Evolutionary conservation across 2,329 filamentous ascomycete species (phyloP).

Genomic region (Colletotrichum navitas): DNA sequence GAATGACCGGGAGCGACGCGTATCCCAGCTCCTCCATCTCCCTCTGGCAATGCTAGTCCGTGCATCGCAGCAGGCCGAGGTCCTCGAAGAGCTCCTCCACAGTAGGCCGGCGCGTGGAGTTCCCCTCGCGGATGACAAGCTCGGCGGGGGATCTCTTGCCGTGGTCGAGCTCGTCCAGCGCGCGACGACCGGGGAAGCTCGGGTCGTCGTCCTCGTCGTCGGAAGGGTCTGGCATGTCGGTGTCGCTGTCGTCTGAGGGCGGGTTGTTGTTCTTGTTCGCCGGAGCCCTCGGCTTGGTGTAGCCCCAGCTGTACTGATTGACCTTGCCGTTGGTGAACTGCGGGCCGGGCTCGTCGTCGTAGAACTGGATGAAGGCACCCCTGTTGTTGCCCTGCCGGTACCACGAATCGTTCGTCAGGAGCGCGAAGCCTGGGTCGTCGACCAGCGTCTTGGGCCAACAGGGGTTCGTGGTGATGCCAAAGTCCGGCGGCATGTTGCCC

Average conservation of each 20-base stretch:
- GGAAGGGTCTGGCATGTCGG: background rate
- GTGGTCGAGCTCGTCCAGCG: background rate
- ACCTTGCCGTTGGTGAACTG: slow-evolving; percentile 24
- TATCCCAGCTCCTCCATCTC: slow-evolving; percentile 4
- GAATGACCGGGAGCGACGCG: slow-evolving; percentile 8
- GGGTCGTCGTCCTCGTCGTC: slow-evolving; percentile 6
- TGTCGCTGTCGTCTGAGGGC: background rate
- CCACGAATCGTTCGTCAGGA: slow-evolving; percentile 42
- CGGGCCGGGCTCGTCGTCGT: background rate
- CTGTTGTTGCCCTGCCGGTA: slow-evolving; percentile 29
- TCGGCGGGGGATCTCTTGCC: slow-evolving; percentile 4
- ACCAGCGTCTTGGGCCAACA: slow-evolving; percentile 43
- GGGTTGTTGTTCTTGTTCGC: background rate
- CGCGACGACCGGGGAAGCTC: background rate
- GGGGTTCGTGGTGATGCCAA: slow-evolving; percentile 42
- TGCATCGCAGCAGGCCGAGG: background rate
- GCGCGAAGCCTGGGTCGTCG: slow-evolving; percentile 43
- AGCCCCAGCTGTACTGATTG: slow-evolving; percentile 7
- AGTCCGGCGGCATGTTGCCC: slow-evolving; percentile 20
- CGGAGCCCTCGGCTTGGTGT: slow-evolving; percentile 2
- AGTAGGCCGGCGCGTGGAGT: slow-evolving; percentile 25
- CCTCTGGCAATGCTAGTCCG: slow-evolving; percentile 12
- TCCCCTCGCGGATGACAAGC: slow-evolving; percentile 21
- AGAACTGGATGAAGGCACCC: background rate
- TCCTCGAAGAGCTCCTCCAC: slow-evolving; percentile 24